phyloP scores from a whole-genome alignment of 73 alveolate species.

The Stentor coeruleus region DNA sequence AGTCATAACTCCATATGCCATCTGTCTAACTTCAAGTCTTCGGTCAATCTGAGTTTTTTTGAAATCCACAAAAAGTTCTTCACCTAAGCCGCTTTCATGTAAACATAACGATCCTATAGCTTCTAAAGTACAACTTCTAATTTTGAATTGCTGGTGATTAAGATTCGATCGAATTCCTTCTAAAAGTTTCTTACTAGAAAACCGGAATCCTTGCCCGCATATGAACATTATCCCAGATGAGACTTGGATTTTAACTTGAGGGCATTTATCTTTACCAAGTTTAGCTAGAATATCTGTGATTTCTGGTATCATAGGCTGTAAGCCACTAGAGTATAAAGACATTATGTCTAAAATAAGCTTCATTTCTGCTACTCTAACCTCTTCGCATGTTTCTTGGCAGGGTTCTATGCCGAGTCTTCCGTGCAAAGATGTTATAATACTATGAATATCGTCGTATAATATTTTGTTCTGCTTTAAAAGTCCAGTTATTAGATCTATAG shows the following conservation, averaged over 20 bases:
- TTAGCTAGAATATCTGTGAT: neutral
- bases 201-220: neutral
- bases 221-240: neutral
- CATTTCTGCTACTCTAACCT: neutral
- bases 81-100: neutral
- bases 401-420: neutral
- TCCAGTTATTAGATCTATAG: neutral
- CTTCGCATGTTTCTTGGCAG: constrained; percentile 24
- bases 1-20: neutral
- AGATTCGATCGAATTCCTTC: neutral
- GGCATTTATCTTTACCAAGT: constrained; percentile 9
- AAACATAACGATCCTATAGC: neutral
- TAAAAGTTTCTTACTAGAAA: neutral
- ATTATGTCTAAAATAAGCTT: neutral
- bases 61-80: neutral
- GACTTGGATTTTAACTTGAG: neutral
- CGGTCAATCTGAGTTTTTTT: constrained; percentile 7
- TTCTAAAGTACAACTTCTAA: neutral
- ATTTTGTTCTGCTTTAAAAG: neutral
- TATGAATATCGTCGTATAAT: neutral
- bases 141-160: constrained; percentile 18
- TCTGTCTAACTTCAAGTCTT: neutral
- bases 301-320: neutral
- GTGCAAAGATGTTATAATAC: neutral
- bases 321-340: neutral